Evolutionary conservation across 208 protist genomes (phyloP), one percentile per base, ranked within the genome.

Genomic region (Phytomonas francai): DNA sequence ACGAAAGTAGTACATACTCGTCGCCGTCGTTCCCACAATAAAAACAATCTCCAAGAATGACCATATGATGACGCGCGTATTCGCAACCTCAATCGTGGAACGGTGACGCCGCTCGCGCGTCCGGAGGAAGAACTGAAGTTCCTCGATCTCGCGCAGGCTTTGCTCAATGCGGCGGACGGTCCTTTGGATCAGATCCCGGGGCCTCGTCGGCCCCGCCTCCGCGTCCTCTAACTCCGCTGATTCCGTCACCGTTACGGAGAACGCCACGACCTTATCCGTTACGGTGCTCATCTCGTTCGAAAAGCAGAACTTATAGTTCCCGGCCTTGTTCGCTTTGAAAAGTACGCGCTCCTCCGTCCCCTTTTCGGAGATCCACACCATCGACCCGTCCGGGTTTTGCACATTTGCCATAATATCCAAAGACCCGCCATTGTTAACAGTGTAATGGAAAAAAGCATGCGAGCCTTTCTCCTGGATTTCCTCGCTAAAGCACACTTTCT

Each of bases 271-370:
- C 72, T 97, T 97, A 25, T 42, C 45, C 3, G 85, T 89, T 0
- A 95, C 12, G 8, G 80, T 92, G 67, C 84, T 91, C 87, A 97
- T 96, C 34, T 65, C 75, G 72, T 97, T 97, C 14, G 74, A 85
- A 62, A 97, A 95, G 80, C 92, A 97, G 56, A 97, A 93, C 32
- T 66, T 59, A 77, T 96, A 80, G 29, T 68, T 51, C 28, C 91
- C 92, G 3, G 77, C 54, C 12, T 67, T 51, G 22, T 73, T 68
- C 45, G 89, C 70, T 75, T 91, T 95, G 80, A 93, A 97, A 29
- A 94, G 78, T 27, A 92, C 73, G 32, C 84, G 86, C 64, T 86
- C 79, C 68, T 94, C 90, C 5, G 60, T 67, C 34, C 83, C 77
- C 42, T 72, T 68, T 16, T 78, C 68, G 0, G 81, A 73, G 49